Conservation (phyloP, 2,329 filamentous ascomycete genomes). For the Fusarium verrucosum region DNA sequence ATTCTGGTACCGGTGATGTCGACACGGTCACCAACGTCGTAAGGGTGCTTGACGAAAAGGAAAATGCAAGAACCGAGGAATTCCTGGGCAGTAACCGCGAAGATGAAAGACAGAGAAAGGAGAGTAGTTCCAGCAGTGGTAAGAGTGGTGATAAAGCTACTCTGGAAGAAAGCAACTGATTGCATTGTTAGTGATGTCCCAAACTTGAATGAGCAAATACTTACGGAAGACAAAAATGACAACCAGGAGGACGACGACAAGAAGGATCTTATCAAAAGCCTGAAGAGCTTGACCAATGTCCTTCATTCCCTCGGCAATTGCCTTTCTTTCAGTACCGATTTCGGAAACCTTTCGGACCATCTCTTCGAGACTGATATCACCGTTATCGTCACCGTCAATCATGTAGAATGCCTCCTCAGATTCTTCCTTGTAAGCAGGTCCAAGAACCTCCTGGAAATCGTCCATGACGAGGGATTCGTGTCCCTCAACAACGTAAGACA, state of each 20-base stretch:
- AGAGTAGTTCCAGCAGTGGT: conserved; percentile 91
- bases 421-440: conserved; percentile 74
- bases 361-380: conserved; percentile 93
- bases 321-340: conserved; percentile 85
- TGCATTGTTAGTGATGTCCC: conserved; percentile 8
- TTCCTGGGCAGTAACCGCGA: conserved; percentile 90
- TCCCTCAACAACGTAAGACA: conserved; percentile 95
- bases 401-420: conserved; percentile 86
- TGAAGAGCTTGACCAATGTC: conserved; percentile 95
- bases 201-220: conserved; percentile 42
- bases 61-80: conserved; percentile 99
- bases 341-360: conserved; percentile 90
- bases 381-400: conserved; percentile 88
- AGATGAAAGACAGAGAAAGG: conserved; percentile 96
- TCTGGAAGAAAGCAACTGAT: conserved; percentile 84
- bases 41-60: conserved; percentile 97
- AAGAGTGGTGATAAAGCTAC: conserved; percentile 83
- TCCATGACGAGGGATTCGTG: conserved; percentile 80
- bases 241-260: conserved; percentile 82
- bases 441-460: conserved; percentile 89
- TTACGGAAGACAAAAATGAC: conserved; percentile 83
- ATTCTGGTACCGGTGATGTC: conserved; percentile 78
- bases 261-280: conserved; percentile 86
- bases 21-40: conserved; percentile 93
- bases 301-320: conserved; percentile 92